Evolutionary conservation across 495 filamentous ascomycete species (phyloP), one percentile per base, ranked within the genome.

Genomic region (Elaphomyces granulatus): DNA sequence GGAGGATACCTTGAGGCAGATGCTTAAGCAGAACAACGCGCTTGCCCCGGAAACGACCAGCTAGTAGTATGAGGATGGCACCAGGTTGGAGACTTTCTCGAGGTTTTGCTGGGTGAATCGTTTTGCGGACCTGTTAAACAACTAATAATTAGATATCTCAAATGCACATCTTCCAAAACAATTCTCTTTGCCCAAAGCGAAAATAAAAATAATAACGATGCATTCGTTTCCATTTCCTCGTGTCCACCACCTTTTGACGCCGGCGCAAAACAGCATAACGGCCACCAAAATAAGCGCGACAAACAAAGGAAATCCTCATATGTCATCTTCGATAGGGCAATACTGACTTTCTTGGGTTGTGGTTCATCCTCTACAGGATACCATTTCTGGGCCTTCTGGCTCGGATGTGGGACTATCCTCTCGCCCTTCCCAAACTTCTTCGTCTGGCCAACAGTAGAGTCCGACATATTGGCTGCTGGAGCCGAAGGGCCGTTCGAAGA

Each of bases 31-130:
- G 87, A 59, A 99, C 72, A 57, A 99, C 92, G 61, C 92, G 92
- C 83, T 95, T 96, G 73, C 92, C 92, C 55, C 92, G 90, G 83
- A 96, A 99, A 59, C 92, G 90, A 55, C 92, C 92, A 67, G 92
- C 90, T 57, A 99, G 84, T 62, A 99, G 83, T 66, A 99, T 96
- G 56, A 99, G 78, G 56, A 96, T 72, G 60, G 84, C 80, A 63
- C 92, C 92, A 61, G 90, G 92, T 60, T 78, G 70, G 54, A 99
- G 87, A 47, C 81, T 79, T 52, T 79, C 64, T 52, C 92, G 87
- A 49, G 83, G 72, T 62, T 83, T 79, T 56, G 87, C 74, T 43
- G 86, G 71, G 50, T 84, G 85, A 60, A 85, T 64, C 50, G 86
- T 68, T 77, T 99, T 99, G 78, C 92, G 90, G 67, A 84, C 78